Evolutionary conservation across 2,329 filamentous ascomycete species (phyloP), one percentile per base, ranked within the genome.

Genomic region (Ascochyta viciae-villosae): DNA sequence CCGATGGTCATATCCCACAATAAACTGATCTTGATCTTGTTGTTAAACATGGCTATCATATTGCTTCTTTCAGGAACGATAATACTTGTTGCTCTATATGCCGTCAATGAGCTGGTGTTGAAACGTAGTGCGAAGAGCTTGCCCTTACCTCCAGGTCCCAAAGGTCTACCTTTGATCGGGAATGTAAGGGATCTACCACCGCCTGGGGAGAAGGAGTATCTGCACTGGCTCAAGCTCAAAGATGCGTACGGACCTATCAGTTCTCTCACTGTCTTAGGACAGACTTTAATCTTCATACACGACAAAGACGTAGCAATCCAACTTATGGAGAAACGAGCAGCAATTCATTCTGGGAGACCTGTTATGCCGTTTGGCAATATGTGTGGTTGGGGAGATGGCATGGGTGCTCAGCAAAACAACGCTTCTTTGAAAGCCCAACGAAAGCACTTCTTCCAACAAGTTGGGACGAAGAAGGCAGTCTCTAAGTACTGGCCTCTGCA

Each of bases 91-190:
- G 35, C 24, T 22, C 15, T 46, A 35, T 55, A 45, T 37, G 9
- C 29, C 3, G 3, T 45, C 16, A 37, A 37, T 9, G 15, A 40
- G 16, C 13, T 46, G 12, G 29, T 50, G 13, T 6, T 42, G n/a
- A 49, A 33, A 22, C 46, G 41, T 6, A 12, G 34, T 16, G 35
- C 9, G 19, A 50, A 24, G 19, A 44, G 35, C n/a, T 37, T 47
- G 23, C 67, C 69, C 1, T 68, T 82, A 0, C 83, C 82, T 1
- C 83, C 82, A 1, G 83, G 83, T 0, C 83, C 83, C 0, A 80
- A 72, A 38, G 76, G 75, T 0, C 61, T 80, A 6, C 81, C 81
- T 0, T 7, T 85, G 0, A 16, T 85, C 1, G 83, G 83, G 2
- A 85, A 84, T 57, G 56, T 84, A 12, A 58, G 61, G 0, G 81